A percentile compares a stretch with the other conserved stretches of the same genome.
Conservation (phyloP, 257 asterid genomes). For the Salvia hispanica region DNA sequence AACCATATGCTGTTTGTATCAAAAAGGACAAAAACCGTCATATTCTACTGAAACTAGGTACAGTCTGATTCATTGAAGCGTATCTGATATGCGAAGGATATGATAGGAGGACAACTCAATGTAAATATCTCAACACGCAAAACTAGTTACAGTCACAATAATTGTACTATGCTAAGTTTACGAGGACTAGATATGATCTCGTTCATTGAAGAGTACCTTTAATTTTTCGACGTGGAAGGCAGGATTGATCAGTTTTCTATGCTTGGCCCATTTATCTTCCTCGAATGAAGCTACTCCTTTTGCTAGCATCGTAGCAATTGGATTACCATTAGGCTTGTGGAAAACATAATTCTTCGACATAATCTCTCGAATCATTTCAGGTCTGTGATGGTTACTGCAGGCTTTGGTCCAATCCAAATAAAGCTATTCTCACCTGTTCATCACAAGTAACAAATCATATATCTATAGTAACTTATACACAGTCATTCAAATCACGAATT, state of each 20-base stretch:
- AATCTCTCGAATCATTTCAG: slow-evolving; percentile 46
- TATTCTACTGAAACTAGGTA: too few relatives aligned
- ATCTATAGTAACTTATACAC: too few relatives aligned
- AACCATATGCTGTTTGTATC: background rate
- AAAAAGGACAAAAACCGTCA: too few relatives aligned
- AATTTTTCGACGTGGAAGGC: slow-evolving; percentile 42
- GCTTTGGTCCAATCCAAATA: slow-evolving; percentile 48
- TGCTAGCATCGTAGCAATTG: slow-evolving; percentile 33
- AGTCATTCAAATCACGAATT: too few relatives aligned
- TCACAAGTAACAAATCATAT: too few relatives aligned
- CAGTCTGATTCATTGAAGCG: too few relatives aligned
- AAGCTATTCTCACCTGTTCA: slow-evolving; percentile 46
- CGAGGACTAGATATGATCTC: too few relatives aligned
- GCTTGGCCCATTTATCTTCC: slow-evolving; percentile 64
- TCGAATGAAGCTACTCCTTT: slow-evolving; percentile 44
- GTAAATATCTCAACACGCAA: too few relatives aligned
- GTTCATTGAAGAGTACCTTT: background rate
- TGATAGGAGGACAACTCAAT: too few relatives aligned
- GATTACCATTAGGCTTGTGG: slow-evolving; percentile 37
- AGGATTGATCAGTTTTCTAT: slow-evolving; percentile 50
- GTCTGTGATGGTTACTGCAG: slow-evolving; percentile 40
- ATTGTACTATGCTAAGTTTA: too few relatives aligned
- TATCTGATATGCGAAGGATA: too few relatives aligned
- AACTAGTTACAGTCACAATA: too few relatives aligned
- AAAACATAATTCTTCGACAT: slow-evolving; percentile 41